Evolutionary conservation across 768 basidiomycete genomes (phyloP).

Genomic region (Amanita pseudoporphyria): DNA sequence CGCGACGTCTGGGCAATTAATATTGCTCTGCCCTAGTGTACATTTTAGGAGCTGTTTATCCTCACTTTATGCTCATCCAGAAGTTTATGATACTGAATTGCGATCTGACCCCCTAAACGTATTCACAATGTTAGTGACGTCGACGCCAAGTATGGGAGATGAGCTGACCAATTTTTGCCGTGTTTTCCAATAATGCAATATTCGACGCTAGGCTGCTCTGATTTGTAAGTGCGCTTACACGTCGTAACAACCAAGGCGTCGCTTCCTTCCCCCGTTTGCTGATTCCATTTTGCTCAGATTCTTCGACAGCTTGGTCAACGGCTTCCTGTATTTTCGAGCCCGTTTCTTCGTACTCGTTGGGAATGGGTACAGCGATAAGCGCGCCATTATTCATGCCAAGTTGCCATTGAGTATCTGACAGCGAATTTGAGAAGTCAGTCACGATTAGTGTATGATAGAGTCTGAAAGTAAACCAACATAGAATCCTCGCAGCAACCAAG

Average conservation of each 20-base stretch:
- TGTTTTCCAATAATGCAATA: constrained; percentile 83
- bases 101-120: constrained; percentile 62
- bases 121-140: background rate
- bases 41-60: background rate
- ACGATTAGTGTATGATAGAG: background rate
- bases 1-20: background rate
- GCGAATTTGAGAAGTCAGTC: background rate
- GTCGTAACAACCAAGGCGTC: constrained; percentile 87
- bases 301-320: constrained; percentile 76
- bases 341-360: constrained; percentile 55
- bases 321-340: constrained; percentile 65
- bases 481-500: constrained; percentile 56
- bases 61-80: constrained; percentile 24
- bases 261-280: constrained; percentile 79
- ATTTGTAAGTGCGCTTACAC: constrained; percentile 72
- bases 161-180: constrained; percentile 68
- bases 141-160: background rate
- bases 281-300: constrained; percentile 76
- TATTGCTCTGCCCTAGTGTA: background rate
- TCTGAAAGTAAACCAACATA: constrained; percentile 35
- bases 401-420: constrained; percentile 56
- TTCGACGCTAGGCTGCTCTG: constrained; percentile 72
- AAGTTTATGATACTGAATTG: constrained; percentile 61
- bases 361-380: constrained; percentile 87
- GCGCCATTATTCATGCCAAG: constrained; percentile 70